A percentile compares a stretch with the other conserved stretches of the same genome.
Conservation (phyloP, 176 grass and related monocot genomes). For the Tillandsia fasciculata region DNA sequence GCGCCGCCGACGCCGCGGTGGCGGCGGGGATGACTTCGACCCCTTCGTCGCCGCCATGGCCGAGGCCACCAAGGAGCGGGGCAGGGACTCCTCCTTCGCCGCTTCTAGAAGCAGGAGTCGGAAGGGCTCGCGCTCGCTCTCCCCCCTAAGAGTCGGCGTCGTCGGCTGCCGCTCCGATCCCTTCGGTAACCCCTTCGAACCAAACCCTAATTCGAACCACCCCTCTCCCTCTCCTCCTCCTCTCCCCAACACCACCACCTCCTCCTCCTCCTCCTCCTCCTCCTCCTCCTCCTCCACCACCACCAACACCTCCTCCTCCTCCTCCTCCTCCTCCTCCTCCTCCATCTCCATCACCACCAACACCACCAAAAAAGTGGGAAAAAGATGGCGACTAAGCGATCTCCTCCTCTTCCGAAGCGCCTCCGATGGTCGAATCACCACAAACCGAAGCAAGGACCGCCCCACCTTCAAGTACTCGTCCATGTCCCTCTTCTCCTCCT, state of each 20-base stretch:
- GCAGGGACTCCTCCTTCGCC: constrained; percentile 5
- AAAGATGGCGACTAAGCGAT: constrained; percentile 74
- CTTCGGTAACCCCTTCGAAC: constrained; percentile 27
- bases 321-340: not conserved
- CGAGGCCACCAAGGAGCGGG: constrained; percentile 39
- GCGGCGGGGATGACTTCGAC: constrained; percentile 31
- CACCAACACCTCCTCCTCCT: not conserved
- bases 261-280: not conserved
- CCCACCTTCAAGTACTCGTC: constrained; percentile 46
- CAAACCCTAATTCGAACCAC: not conserved
- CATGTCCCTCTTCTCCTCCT: not conserved
- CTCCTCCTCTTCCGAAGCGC: constrained; percentile 78
- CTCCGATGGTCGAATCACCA: constrained; percentile 19
- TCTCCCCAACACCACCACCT: not conserved
- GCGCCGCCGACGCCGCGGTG: constrained; percentile 13
- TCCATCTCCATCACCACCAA: not conserved
- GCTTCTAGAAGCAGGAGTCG: constrained; percentile 12
- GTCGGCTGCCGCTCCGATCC: not conserved
- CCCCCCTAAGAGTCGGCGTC: constrained; percentile 19
- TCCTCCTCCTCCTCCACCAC: not conserved
- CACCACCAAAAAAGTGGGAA: constrained; percentile 31
- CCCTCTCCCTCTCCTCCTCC: not conserved
- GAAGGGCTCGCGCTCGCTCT: constrained; percentile 30
- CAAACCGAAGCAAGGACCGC: constrained; percentile 48
- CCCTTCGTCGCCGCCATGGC: constrained; percentile 65